phyloP scores from a whole-genome alignment of 2,329 filamentous ascomycete genomes.

The Aspergillus fijiensis region DNA sequence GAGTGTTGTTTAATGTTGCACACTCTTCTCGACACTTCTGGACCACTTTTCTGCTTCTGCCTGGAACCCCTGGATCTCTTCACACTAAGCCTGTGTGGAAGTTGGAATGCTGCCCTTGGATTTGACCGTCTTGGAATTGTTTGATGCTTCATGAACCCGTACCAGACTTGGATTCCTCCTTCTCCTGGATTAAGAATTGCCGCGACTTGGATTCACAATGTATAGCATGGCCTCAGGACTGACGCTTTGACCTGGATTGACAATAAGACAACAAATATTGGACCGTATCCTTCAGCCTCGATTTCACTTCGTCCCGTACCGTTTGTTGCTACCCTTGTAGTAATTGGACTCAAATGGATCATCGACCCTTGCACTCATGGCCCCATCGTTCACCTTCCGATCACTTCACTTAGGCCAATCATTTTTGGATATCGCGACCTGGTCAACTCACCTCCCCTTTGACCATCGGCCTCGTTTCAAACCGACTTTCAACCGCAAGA shows the following conservation, averaged over 20 bases:
- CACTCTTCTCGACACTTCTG: conserved; percentile 25
- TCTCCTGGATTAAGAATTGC: neutral
- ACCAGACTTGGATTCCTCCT: neutral
- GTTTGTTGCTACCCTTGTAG: neutral
- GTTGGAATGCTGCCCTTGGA: conserved; percentile 21
- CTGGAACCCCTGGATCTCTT: conserved; percentile 19
- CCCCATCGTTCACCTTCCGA: neutral
- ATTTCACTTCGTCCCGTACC: neutral
- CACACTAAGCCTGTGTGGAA: conserved; percentile 29
- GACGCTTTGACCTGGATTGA: neutral
- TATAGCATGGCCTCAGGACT: neutral
- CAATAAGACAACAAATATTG: neutral
- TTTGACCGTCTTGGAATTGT: conserved; percentile 12
- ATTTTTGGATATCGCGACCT: neutral
- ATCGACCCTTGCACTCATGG: neutral
- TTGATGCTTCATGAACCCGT: conserved; percentile 6
- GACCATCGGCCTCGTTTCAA: neutral
- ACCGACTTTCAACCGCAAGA: neutral
- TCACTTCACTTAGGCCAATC: neutral
- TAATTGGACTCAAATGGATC: neutral
- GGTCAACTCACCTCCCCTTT: neutral
- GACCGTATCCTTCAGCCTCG: neutral
- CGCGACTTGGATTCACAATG: conserved; percentile 11
- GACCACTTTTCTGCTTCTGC: conserved; percentile 11
- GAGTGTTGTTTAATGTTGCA: conserved; percentile 45